phyloP scores from a whole-genome alignment of 495 filamentous ascomycete species.

The Cercophora scortea region DNA sequence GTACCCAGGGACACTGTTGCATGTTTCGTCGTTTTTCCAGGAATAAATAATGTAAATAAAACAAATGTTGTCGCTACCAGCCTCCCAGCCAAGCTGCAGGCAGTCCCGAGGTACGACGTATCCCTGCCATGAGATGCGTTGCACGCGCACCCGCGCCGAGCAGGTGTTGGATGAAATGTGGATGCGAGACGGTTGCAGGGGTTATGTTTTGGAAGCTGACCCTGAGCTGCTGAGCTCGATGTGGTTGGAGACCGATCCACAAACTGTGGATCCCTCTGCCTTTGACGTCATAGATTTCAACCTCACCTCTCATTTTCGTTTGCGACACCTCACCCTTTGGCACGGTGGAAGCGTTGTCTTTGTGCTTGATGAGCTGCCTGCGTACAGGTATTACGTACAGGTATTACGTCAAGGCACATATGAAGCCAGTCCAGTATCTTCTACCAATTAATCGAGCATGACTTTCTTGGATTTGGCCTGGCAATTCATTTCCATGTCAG shows the following conservation, averaged over 20 bases:
- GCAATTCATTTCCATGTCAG: too few species aligned
- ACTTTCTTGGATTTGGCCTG: too few species aligned
- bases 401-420: too few species aligned
- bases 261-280: background rate
- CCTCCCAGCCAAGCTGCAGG: too few species aligned
- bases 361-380: background rate
- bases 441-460: too few species aligned
- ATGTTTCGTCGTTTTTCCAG: too few species aligned
- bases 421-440: background rate
- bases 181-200: background rate
- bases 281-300: conserved; percentile 18
- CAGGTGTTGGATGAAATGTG: background rate
- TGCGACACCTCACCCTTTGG: conserved; percentile 1
- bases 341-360: background rate
- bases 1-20: too few species aligned
- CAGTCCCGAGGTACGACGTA: background rate
- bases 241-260: background rate
- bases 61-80: too few species aligned
- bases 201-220: background rate
- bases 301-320: conserved; percentile 2
- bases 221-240: background rate
- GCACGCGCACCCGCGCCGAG: background rate
- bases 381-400: conserved; percentile 10
- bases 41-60: too few species aligned
- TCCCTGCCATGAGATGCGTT: too few species aligned